These are phyloP conservation scores for Claviceps sp. DNA, from an alignment of 2,329 filamentous ascomycete genomes.

Conservation along the genomic window DNA sequence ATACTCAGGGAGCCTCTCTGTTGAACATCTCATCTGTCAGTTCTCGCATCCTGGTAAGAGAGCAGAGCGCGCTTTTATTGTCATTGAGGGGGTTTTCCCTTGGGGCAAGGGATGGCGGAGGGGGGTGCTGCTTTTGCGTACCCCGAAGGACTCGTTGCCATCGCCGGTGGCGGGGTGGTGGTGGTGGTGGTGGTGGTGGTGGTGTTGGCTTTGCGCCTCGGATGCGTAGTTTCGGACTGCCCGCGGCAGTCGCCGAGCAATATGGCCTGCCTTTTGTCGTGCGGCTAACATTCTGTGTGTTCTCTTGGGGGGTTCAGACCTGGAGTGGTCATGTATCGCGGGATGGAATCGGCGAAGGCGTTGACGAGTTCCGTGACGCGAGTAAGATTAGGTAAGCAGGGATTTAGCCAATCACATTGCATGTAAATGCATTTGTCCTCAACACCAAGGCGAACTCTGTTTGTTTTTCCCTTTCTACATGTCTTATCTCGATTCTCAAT, in stretches of 20 bases:
- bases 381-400: too few species aligned
- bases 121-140: slow-evolving; percentile 24
- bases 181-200: slow-evolving; percentile 33
- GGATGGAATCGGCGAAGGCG: slow-evolving; percentile 7
- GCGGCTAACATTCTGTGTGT: slow-evolving; percentile 25
- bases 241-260: slow-evolving; percentile 24
- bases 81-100: too few species aligned
- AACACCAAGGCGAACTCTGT: too few species aligned
- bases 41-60: background rate
- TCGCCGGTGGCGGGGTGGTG: slow-evolving; percentile 32
- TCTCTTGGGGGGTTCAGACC: slow-evolving; percentile 3
- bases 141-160: slow-evolving; percentile 42
- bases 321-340: slow-evolving; percentile 20
- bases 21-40: background rate
- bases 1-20: slow-evolving; percentile 37
- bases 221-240: slow-evolving; percentile 39
- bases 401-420: too few species aligned
- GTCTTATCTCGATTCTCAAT: too few species aligned
- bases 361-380: background rate
- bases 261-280: slow-evolving; percentile 30
- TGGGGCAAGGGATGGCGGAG: too few species aligned
- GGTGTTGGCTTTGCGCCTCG: slow-evolving; percentile 34
- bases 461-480: too few species aligned
- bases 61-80: background rate
- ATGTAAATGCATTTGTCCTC: too few species aligned